Conservation (phyloP, 2,329 filamentous ascomycete species). For the Claviceps fusiformis region DNA sequence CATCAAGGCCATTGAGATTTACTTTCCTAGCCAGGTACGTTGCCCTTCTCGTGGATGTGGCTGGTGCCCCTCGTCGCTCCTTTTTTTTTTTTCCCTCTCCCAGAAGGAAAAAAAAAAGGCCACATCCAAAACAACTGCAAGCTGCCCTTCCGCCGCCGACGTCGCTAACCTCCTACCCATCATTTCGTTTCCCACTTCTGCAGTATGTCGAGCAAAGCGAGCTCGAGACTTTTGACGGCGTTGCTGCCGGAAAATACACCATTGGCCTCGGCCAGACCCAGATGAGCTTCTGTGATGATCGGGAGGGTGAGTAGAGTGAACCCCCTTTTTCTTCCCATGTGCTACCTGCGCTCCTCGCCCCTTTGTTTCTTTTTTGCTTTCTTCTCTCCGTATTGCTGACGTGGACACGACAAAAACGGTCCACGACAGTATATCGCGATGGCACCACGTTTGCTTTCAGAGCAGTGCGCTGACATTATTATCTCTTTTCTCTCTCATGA, state of each 20-base stretch:
- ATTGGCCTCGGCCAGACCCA: conserved; percentile 83
- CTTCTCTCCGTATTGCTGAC: background rate
- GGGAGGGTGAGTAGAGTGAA: conserved; percentile 50
- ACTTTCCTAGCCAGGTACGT: conserved; percentile 73
- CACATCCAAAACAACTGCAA: conserved; percentile 1
- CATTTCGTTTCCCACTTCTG: conserved; percentile 4
- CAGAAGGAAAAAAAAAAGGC: background rate
- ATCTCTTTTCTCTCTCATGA: background rate
- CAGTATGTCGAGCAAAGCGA: conserved; percentile 76
- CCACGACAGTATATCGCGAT: too few relatives aligned
- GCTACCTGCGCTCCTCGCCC: background rate
- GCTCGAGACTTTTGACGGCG: conserved; percentile 78
- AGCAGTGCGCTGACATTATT: background rate
- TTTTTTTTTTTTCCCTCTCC: background rate
- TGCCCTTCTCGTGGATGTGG: background rate
- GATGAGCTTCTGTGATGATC: conserved; percentile 86
- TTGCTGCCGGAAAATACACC: conserved; percentile 72
- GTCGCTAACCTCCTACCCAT: conserved; percentile 13
- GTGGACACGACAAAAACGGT: background rate
- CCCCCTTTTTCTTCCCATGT: background rate
- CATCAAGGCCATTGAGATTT: conserved; percentile 87
- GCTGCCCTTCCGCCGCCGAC: conserved; percentile 8
- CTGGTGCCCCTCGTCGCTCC: conserved; percentile 1
- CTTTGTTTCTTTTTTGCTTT: background rate
- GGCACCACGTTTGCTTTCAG: background rate